These are phyloP conservation scores for Cytospora piceae DNA, from an alignment of 2,329 filamentous ascomycete species.

Conservation along the genomic window DNA sequence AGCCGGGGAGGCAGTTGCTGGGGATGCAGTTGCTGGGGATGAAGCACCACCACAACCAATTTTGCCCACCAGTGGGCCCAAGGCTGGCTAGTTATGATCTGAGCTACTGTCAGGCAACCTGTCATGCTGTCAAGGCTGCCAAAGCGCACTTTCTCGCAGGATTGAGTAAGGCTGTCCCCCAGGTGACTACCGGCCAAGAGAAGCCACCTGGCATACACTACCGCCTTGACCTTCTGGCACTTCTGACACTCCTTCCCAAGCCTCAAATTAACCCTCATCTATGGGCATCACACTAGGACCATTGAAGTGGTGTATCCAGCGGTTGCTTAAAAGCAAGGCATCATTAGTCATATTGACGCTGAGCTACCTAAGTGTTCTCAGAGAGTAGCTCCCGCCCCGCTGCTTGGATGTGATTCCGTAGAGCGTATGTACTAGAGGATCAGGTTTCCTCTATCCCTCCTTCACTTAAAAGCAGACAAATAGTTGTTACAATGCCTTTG, in stretches of 20 bases:
- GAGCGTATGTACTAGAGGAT: constrained; percentile 4
- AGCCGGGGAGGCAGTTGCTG: not conserved
- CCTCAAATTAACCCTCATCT: not conserved
- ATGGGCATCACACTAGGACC: not conserved
- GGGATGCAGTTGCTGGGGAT: not conserved
- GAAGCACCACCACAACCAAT: not conserved
- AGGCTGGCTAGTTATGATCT: not conserved
- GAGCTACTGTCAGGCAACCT: not conserved
- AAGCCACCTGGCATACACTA: too few species aligned
- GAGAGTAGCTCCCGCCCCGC: constrained; percentile 1
- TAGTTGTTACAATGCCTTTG: constrained; percentile 12
- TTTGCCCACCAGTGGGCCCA: not conserved
- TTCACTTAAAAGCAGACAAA: constrained; percentile 10
- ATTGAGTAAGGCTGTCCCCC: not conserved
- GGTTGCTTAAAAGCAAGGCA: constrained; percentile 13
- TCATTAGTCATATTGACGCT: constrained; percentile 7
- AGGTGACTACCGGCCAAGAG: too few species aligned
- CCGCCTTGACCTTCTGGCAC: not conserved
- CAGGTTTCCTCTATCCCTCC: not conserved
- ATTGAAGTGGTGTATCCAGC: not conserved
- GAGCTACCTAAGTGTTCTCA: not conserved
- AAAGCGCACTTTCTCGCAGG: not conserved
- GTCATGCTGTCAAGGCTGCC: not conserved
- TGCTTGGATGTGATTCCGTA: constrained; percentile 11
- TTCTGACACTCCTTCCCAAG: not conserved